Conservation (phyloP, 2,329 filamentous ascomycete genomes). For the Beauveria australis region DNA sequence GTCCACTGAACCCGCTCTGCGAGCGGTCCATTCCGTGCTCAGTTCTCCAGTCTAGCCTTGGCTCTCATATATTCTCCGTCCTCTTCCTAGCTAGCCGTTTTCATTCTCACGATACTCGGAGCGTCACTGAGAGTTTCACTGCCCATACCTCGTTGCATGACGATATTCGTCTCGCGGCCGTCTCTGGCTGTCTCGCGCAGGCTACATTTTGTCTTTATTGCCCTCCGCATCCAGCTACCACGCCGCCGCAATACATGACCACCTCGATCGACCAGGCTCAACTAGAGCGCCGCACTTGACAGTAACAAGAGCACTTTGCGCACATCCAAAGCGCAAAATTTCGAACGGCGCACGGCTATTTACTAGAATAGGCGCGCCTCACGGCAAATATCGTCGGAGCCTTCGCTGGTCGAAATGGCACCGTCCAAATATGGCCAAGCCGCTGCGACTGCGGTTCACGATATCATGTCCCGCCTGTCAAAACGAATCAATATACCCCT, state of each 20-base stretch:
- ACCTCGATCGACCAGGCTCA: neutral
- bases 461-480: slow-evolving; percentile 29
- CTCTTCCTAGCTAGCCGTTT: neutral
- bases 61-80: slow-evolving; percentile 5
- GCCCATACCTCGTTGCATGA: neutral
- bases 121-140: neutral
- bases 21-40: too few species aligned
- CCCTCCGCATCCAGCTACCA: neutral
- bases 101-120: neutral
- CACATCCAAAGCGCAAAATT: neutral
- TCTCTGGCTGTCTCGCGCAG: neutral
- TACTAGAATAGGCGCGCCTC: neutral
- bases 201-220: neutral
- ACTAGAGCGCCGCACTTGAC: neutral
- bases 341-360: neutral
- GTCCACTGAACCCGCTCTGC: neutral
- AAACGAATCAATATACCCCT: slow-evolving; percentile 54
- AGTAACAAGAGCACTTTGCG: neutral
- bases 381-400: neutral
- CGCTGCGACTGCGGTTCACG: neutral
- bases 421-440: neutral
- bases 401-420: slow-evolving; percentile 6
- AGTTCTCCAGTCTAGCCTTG: neutral
- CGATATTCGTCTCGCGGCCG: neutral
- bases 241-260: neutral